Evolutionary conservation across 2,329 filamentous ascomycete genomes (phyloP).

Genomic region (Lachnellula hyalina): DNA sequence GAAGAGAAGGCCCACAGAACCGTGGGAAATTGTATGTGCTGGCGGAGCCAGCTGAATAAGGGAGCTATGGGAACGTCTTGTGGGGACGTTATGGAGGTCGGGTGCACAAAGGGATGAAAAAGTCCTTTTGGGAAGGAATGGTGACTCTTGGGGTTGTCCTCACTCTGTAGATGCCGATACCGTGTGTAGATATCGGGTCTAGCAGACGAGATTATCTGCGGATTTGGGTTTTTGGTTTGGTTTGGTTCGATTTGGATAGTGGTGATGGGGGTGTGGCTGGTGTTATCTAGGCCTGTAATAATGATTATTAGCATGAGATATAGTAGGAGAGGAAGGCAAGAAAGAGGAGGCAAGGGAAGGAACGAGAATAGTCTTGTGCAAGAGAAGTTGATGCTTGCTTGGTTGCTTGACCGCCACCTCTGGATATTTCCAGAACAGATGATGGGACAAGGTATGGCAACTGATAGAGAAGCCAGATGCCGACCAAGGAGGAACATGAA

Average conservation of each 20-base stretch:
- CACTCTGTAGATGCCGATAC: conserved; percentile 79
- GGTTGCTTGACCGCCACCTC: not conserved
- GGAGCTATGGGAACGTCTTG: conserved; percentile 53
- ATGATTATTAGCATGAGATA: conserved; percentile 1
- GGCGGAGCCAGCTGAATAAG: conserved; percentile 80
- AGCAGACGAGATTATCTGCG: conserved; percentile 69
- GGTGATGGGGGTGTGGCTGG: conserved; percentile 38
- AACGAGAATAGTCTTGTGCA: no score
- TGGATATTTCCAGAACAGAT: not conserved
- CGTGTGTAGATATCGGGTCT: conserved; percentile 75
- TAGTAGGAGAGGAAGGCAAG: not conserved
- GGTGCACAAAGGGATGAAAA: conserved; percentile 75
- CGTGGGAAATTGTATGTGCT: conserved; percentile 60
- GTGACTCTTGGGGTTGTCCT: conserved; percentile 61
- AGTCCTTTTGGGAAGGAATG: conserved; percentile 81
- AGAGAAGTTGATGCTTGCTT: no score
- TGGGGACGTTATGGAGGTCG: conserved; percentile 87
- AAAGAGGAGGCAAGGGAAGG: no score
- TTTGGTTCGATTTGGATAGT: conserved; percentile 1
- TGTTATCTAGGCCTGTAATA: conserved; percentile 55
- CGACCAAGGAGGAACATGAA: not conserved
- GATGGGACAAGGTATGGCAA: not conserved
- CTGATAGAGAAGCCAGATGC: not conserved
- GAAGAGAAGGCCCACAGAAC: conserved; percentile 93
- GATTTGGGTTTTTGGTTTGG: conserved; percentile 25